phyloP scores from a whole-genome alignment of 768 basidiomycete species.

The Fibroporia radiculosa region DNA sequence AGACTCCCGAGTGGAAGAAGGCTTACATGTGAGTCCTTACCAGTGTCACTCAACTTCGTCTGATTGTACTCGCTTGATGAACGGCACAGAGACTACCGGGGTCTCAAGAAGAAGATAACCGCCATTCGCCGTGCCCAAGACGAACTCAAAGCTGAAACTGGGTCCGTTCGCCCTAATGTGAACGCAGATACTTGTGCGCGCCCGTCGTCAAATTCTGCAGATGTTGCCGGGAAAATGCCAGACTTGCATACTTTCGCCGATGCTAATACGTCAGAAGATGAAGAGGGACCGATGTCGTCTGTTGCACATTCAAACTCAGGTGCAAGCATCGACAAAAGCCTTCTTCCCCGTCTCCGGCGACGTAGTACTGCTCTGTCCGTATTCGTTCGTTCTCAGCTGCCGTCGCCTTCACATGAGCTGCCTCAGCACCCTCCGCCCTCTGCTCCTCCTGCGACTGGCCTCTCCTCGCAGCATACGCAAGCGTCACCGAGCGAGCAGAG shows the following conservation, averaged over 20 bases:
- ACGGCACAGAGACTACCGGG: slow-evolving; percentile 55
- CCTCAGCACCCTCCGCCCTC: not conserved
- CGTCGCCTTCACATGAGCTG: not conserved
- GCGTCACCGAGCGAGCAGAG: not conserved
- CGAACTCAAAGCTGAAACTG: not conserved
- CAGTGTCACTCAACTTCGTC: not conserved
- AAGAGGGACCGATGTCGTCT: not conserved
- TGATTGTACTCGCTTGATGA: not conserved
- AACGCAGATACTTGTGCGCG: not conserved
- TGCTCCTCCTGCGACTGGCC: not conserved
- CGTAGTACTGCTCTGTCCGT: not conserved
- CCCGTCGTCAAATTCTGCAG: not conserved
- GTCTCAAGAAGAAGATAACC: slow-evolving; percentile 59
- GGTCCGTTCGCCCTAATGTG: not conserved
- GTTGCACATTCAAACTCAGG: not conserved
- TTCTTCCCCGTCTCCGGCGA: slow-evolving; percentile 10
- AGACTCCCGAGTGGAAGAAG: slow-evolving; percentile 73
- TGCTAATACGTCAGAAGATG: not conserved
- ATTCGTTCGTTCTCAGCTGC: not conserved
- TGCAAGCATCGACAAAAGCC: not conserved
- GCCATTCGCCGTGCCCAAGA: slow-evolving; percentile 33
- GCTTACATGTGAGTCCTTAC: slow-evolving; percentile 49
- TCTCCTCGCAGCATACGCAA: not conserved
- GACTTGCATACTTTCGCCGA: not conserved
- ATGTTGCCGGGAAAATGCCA: not conserved